These are phyloP conservation scores for Coemansia sp. DNA, from an alignment of 192 early-diverging fungal genomes.

Conservation along the genomic window DNA sequence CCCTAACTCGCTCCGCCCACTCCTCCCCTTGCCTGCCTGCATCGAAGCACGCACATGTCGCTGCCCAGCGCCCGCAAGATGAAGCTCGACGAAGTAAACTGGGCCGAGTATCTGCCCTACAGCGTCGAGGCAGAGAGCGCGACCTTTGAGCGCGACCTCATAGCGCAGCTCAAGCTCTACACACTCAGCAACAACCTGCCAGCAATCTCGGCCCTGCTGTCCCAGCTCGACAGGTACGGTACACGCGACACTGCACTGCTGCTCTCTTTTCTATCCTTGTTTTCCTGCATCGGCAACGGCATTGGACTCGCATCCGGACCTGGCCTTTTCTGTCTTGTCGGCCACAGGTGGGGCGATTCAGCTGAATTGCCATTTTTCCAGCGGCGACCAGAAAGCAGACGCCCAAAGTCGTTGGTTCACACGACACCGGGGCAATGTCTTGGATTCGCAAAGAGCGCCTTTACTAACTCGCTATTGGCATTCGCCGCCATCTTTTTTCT, in stretches of 20 bases:
- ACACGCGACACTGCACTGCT: background rate
- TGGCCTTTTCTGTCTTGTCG: no score
- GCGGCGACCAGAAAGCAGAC: no score
- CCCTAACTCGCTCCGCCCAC: background rate
- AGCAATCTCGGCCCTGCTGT: slow-evolving; percentile 17
- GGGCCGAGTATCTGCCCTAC: slow-evolving; percentile 43
- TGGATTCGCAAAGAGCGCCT: no score
- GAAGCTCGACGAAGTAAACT: slow-evolving; percentile 44
- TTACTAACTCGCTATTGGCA: no score
- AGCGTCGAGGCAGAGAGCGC: slow-evolving; percentile 33
- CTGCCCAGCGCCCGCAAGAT: slow-evolving; percentile 11
- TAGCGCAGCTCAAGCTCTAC: slow-evolving; percentile 31
- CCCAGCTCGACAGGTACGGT: slow-evolving; percentile 35
- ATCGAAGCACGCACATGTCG: slow-evolving; percentile 4
- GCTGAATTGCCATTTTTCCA: no score
- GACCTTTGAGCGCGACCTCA: slow-evolving; percentile 31
- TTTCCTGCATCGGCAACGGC: background rate
- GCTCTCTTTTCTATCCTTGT: background rate
- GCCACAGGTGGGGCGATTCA: no score
- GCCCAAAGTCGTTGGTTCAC: no score
- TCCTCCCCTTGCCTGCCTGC: no score
- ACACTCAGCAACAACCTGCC: slow-evolving; percentile 27
- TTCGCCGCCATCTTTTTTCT: no score
- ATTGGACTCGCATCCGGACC: slow-evolving; percentile 6
- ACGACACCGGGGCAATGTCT: no score